Evolutionary conservation across 1,284 basidiomycete species (phyloP), one percentile per base, ranked within the genome.

Genomic region (Volvariella surrecta): DNA sequence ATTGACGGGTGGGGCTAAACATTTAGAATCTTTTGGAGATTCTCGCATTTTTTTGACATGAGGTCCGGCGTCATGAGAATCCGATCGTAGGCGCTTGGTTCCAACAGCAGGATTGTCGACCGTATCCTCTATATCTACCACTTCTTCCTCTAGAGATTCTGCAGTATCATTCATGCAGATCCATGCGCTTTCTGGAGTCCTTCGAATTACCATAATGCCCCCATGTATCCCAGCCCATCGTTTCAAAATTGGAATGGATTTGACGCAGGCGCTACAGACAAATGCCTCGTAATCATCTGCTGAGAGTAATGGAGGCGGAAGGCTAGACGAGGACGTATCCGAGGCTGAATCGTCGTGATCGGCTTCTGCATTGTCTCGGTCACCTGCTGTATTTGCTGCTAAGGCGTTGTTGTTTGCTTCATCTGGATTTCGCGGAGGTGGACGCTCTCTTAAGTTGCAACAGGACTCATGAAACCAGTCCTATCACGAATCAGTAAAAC

Each of bases 401-500:
- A n/a, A n/a, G n/a, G n/a, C n/a, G n/a, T n/a, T n/a, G n/a, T n/a
- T n/a, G n/a, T n/a, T n/a, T n/a, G n/a, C 24, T 28, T 28, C 24
- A 30, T 63, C 52, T 32, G 76, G 71, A 4, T 63, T 67, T 47
- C 72, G 65, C 11, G 71, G 70, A 4, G 60, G 45, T 7, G 79
- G 82, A 10, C 73, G 70, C 56, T 82, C 74, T 46, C 84, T 72
- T 35, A 89, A 68, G 58, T 86, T 82, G 49, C 87, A 75, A 55
- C 87, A 89, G 7, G 83, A 88, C 63, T 89, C 86, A 53, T 89
- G 86, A 57, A 81, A 89, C 86, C 87, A 89, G 55, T 89, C 86
- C 85, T 89, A 46, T 2, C 43, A n/a, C 37, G 30, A 39, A 19
- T n/a, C 10, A 47, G 28, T 43, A 40, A 47, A 49, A 38, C 41